phyloP scores from a whole-genome alignment of 1,139 yeast genomes.

The Debaryomycetaceae sp. region DNA sequence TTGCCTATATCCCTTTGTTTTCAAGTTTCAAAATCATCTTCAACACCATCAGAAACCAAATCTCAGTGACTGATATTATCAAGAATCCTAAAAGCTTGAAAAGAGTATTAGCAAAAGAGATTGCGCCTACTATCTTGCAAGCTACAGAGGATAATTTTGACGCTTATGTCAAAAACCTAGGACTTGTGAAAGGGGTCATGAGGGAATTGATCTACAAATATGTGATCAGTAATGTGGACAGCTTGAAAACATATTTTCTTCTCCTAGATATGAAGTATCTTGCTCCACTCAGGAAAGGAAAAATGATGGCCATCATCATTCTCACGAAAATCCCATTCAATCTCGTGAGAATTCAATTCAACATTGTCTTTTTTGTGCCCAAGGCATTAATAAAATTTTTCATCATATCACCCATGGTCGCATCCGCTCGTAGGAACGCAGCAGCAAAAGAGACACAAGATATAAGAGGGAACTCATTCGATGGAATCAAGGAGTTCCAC shows the following conservation, averaged over 20 bases:
- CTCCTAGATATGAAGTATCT: constrained; percentile 3
- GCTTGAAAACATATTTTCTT: background rate
- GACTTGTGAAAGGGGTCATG: constrained; percentile 9
- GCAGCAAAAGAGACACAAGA: constrained; percentile 1
- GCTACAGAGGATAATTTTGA: constrained; percentile 1
- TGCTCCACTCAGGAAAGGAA: constrained; percentile 8
- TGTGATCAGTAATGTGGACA: constrained; percentile 5
- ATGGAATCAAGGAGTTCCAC: constrained; percentile 5
- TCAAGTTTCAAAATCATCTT: constrained; percentile 2
- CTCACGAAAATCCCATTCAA: constrained; percentile 15
- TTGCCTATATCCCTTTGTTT: background rate
- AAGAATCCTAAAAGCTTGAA: constrained; percentile 10
- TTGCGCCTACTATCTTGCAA: constrained; percentile 8
- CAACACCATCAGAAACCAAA: constrained; percentile 5
- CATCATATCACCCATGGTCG: constrained; percentile 13
- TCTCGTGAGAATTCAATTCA: constrained; percentile 12
- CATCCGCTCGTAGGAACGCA: background rate
- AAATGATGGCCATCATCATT: constrained; percentile 9
- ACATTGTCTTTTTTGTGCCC: constrained; percentile 17
- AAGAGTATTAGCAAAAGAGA: constrained; percentile 7
- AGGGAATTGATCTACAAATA: constrained; percentile 17
- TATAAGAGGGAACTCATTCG: constrained; percentile 1
- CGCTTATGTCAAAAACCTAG: constrained; percentile 5
- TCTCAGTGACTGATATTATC: constrained; percentile 11
- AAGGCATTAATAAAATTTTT: constrained; percentile 13